These are phyloP conservation scores for Leccinum solheimii DNA, from an alignment of 1,284 basidiomycete genomes.

Conservation along the genomic window DNA sequence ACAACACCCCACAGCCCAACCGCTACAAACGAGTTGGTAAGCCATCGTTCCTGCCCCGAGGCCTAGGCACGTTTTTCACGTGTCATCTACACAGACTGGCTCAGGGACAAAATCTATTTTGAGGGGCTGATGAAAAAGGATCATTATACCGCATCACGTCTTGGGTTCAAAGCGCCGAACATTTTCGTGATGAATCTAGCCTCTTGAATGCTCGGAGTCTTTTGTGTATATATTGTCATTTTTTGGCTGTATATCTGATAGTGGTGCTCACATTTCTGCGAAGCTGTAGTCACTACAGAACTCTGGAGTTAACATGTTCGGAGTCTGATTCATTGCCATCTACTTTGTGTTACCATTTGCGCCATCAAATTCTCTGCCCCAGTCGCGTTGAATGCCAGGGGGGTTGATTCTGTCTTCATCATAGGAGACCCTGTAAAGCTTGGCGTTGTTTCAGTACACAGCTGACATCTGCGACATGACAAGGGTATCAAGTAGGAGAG, in stretches of 20 bases:
- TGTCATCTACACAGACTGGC: constrained; percentile 56
- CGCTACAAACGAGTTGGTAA: constrained; percentile 59
- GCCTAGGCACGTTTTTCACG: constrained; percentile 3
- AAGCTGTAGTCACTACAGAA: neutral
- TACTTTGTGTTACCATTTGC: neutral
- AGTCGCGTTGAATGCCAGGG: constrained; percentile 48
- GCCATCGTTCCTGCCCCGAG: constrained; percentile 25
- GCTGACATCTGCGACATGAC: constrained; percentile 25
- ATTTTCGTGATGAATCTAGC: constrained; percentile 62
- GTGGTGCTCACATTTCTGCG: neutral
- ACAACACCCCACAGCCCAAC: constrained; percentile 45
- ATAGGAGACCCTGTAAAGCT: constrained; percentile 58
- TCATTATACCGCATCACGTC: constrained; percentile 52
- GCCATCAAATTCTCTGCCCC: constrained; percentile 35
- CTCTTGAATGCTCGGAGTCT: constrained; percentile 20
- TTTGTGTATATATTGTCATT: constrained; percentile 4
- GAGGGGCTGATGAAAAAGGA: constrained; percentile 64
- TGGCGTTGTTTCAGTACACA: constrained; percentile 69
- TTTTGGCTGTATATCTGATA: constrained; percentile 10
- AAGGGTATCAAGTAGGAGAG: neutral
- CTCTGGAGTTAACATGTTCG: neutral
- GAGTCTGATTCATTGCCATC: neutral
- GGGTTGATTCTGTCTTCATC: constrained; percentile 56
- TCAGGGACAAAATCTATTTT: constrained; percentile 69
- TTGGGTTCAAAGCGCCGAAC: constrained; percentile 76